Evolutionary conservation across 2,329 filamentous ascomycete species (phyloP).

Genomic region (Claviceps paspali): DNA sequence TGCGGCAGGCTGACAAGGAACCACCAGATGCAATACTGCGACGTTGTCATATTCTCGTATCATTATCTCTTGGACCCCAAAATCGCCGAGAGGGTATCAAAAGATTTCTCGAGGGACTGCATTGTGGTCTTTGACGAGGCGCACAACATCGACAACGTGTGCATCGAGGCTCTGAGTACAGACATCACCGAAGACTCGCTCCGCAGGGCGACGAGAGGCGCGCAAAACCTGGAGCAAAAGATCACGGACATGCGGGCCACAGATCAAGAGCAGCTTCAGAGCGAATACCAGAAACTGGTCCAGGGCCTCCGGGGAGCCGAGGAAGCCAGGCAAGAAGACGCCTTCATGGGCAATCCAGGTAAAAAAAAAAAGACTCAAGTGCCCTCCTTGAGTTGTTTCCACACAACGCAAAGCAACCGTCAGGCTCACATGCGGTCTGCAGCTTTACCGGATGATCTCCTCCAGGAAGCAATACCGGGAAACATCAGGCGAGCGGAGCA

Average conservation of each 20-base stretch:
- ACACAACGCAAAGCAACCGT: too few species aligned
- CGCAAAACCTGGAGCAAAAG: conserved; percentile 76
- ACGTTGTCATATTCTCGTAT: conserved; percentile 99
- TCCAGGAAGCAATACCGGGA: conserved; percentile 90
- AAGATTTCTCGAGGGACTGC: conserved; percentile 92
- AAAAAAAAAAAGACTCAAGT: too few species aligned
- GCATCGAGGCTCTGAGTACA: conserved; percentile 92
- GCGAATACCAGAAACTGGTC: conserved; percentile 89
- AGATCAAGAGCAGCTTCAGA: conserved; percentile 85
- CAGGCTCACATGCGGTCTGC: conserved; percentile 9
- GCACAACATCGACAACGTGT: conserved; percentile 99
- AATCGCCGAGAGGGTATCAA: conserved; percentile 89
- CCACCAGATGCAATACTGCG: conserved; percentile 85
- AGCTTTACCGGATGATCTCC: conserved; percentile 79
- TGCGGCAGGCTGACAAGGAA: conserved; percentile 7
- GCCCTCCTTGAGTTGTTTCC: too few species aligned
- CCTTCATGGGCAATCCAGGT: conserved; percentile 89
- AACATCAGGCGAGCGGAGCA: conserved; percentile 94
- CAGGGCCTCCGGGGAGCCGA: conserved; percentile 80
- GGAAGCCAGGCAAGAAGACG: conserved; percentile 79
- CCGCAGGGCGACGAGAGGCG: conserved; percentile 77
- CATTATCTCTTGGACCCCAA: conserved; percentile 97
- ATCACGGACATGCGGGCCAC: conserved; percentile 93
- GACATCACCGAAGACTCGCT: conserved; percentile 93
- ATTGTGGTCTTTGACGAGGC: conserved; percentile 98